These are phyloP conservation scores for Diaporthe nobilis DNA, from an alignment of 2,329 filamentous ascomycete species.

Conservation along the genomic window DNA sequence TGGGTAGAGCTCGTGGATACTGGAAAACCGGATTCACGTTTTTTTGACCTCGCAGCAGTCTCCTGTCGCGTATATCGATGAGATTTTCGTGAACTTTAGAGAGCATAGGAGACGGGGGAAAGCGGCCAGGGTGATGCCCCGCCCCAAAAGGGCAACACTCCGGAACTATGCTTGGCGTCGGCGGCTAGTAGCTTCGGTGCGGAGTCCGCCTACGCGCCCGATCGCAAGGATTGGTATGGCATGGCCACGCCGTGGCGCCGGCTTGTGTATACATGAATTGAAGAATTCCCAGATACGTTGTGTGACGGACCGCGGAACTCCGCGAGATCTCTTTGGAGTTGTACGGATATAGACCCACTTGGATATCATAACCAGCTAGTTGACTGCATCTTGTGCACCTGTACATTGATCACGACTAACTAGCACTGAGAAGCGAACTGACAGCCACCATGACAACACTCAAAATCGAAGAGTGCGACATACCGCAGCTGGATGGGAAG, in stretches of 20 bases:
- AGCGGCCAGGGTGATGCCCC: not conserved
- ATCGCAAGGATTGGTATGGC: not conserved
- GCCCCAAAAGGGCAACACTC: slow-evolving; percentile 4
- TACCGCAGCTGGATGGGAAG: slow-evolving; percentile 42
- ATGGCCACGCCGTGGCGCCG: not conserved
- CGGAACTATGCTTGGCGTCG: not conserved
- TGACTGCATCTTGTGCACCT: not conserved
- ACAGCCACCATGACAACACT: slow-evolving; percentile 43
- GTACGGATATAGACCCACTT: not conserved
- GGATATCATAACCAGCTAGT: not conserved
- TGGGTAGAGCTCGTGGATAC: no score
- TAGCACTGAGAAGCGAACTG: not conserved
- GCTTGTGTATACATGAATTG: slow-evolving; percentile 14
- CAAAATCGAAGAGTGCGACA: slow-evolving; percentile 44
- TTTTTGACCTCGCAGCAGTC: not conserved
- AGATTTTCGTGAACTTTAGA: not conserved
- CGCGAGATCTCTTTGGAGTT: not conserved
- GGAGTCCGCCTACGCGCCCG: not conserved
- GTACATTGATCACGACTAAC: not conserved
- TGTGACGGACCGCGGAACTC: not conserved
- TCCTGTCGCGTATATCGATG: not conserved
- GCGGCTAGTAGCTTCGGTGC: not conserved
- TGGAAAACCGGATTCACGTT: not conserved
- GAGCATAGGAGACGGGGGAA: no score
- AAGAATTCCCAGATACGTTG: not conserved